Evolutionary conservation across 1,139 yeast genomes (phyloP).

Genomic region (Yamadazyma pseudoaaseri): DNA sequence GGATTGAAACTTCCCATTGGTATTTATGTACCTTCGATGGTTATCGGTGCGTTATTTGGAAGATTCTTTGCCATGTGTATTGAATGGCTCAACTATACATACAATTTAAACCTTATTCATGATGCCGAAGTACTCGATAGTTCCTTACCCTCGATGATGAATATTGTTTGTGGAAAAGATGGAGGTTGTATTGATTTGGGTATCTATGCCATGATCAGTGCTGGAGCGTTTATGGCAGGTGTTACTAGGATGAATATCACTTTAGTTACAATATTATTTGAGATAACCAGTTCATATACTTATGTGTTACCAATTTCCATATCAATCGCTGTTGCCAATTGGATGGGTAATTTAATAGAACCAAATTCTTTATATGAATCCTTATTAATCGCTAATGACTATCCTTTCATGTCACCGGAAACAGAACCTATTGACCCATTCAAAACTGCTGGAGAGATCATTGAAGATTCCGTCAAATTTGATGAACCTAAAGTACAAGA

Average conservation of each 20-base stretch:
- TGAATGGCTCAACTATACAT: constrained; percentile 34
- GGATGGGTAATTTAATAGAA: constrained; percentile 57
- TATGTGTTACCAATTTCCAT: constrained; percentile 61
- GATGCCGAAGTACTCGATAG: neutral
- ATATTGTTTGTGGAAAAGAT: constrained; percentile 18
- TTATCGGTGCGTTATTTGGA: constrained; percentile 65
- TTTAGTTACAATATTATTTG: constrained; percentile 58
- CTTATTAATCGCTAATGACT: constrained; percentile 48
- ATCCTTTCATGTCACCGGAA: constrained; percentile 51
- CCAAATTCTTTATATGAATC: constrained; percentile 54
- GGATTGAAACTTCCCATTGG: constrained; percentile 68
- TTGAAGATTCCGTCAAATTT: constrained; percentile 22
- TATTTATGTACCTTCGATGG: constrained; percentile 70
- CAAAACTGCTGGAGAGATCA: constrained; percentile 36
- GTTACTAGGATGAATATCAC: constrained; percentile 67
- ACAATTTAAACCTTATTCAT: constrained; percentile 15
- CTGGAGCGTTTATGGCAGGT: constrained; percentile 71
- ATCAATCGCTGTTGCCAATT: constrained; percentile 56
- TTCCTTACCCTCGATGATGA: constrained; percentile 15
- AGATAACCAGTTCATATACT: constrained; percentile 58
- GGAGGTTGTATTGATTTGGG: constrained; percentile 49
- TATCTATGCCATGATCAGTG: constrained; percentile 64
- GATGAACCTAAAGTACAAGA: neutral
- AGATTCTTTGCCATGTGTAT: constrained; percentile 50
- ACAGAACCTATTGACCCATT: constrained; percentile 39